Evolutionary conservation across 2,329 filamentous ascomycete species (phyloP).

Genomic region (Iodosphaeria phyllophila): DNA sequence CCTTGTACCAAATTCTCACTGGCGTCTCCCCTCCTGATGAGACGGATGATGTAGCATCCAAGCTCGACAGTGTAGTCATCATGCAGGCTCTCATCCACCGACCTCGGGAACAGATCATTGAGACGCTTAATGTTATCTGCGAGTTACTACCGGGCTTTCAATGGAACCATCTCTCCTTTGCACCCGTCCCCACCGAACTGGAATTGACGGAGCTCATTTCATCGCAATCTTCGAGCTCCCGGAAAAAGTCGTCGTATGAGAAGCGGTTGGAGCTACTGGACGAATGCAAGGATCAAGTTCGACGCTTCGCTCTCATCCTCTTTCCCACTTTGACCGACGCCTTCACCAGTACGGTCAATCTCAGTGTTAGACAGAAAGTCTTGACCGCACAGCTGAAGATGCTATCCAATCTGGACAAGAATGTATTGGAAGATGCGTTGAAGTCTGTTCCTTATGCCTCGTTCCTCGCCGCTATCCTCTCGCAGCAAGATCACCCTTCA

Average conservation of each 20-base stretch:
- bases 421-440: slow-evolving; percentile 70
- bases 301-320: slow-evolving; percentile 80
- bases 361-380: slow-evolving; percentile 87
- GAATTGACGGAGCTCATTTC: slow-evolving; percentile 21
- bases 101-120: slow-evolving; percentile 87
- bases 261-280: slow-evolving; percentile 67
- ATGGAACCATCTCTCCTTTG: slow-evolving; percentile 24
- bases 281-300: slow-evolving; percentile 70
- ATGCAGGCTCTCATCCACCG: slow-evolving; percentile 97
- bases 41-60: slow-evolving; percentile 58
- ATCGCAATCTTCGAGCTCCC: slow-evolving; percentile 18
- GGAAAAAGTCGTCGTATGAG: slow-evolving; percentile 46
- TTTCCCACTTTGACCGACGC: slow-evolving; percentile 91
- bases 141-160: slow-evolving; percentile 71
- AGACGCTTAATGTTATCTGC: slow-evolving; percentile 94
- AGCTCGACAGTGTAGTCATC: slow-evolving; percentile 89
- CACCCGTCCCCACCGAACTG: slow-evolving; percentile 9
- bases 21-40: slow-evolving; percentile 80
- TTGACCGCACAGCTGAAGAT: slow-evolving; percentile 93
- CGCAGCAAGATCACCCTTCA: slow-evolving; percentile 80
- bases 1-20: slow-evolving; percentile 89
- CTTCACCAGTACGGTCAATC: slow-evolving; percentile 92
- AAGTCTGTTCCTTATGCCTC: slow-evolving; percentile 86
- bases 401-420: slow-evolving; percentile 80
- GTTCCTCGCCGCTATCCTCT: slow-evolving; percentile 84